Conservation (phyloP, 768 basidiomycete species). For the Amanita inopinata region DNA sequence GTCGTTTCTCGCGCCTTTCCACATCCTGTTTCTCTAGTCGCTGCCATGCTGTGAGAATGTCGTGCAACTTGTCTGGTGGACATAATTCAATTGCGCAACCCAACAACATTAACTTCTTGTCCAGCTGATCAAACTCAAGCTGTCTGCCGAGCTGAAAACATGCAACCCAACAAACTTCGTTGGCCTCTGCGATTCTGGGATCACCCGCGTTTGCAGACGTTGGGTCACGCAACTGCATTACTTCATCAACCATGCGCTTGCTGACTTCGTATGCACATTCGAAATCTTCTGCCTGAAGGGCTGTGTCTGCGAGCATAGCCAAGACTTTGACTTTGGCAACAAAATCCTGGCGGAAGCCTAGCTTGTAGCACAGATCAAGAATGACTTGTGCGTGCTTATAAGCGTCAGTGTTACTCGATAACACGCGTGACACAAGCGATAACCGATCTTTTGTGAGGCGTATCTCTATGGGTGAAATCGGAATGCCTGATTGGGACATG, state of each 20-base stretch:
- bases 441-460: constrained; percentile 85
- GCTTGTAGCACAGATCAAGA: constrained; percentile 80
- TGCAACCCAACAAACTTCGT: constrained; percentile 83
- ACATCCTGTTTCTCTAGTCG: constrained; percentile 61
- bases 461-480: constrained; percentile 87
- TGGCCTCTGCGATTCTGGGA: constrained; percentile 42
- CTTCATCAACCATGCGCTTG: constrained; percentile 59
- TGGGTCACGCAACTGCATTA: constrained; percentile 37
- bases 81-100: constrained; percentile 82
- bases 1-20: constrained; percentile 35
- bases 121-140: constrained; percentile 59
- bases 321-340: constrained; percentile 75
- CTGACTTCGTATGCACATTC: constrained; percentile 59
- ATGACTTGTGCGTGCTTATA: constrained; percentile 91
- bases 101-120: constrained; percentile 59
- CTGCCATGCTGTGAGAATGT: constrained; percentile 73
- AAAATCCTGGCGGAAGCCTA: constrained; percentile 66
- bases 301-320: constrained; percentile 87
- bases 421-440: constrained; percentile 75
- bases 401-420: constrained; percentile 77
- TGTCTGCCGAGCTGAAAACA: constrained; percentile 85
- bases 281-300: constrained; percentile 77
- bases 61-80: constrained; percentile 68
- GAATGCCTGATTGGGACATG: constrained; percentile 59
- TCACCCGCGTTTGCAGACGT: constrained; percentile 23